phyloP scores from a whole-genome alignment of 352 stramenopile species.

The Globisporangium sylvaticum region DNA sequence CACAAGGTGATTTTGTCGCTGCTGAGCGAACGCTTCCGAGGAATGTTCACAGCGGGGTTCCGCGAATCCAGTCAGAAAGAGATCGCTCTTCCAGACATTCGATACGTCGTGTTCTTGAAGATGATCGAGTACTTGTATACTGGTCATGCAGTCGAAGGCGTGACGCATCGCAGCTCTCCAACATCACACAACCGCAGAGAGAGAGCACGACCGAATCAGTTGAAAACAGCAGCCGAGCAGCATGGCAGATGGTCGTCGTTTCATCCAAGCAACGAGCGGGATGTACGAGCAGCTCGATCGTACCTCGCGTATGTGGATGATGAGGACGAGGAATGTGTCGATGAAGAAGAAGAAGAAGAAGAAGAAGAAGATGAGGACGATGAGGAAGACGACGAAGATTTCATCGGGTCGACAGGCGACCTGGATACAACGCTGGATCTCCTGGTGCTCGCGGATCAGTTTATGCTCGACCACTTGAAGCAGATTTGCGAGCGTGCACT shows the following conservation, averaged over 20 bases:
- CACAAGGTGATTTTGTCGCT: slow-evolving; percentile 94
- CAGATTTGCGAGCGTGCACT: slow-evolving; percentile 91
- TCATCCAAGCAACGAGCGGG: slow-evolving; percentile 12
- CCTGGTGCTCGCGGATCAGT: slow-evolving; percentile 92
- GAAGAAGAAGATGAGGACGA: background rate
- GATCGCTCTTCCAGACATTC: slow-evolving; percentile 90
- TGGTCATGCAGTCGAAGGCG: slow-evolving; percentile 35
- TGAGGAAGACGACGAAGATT: slow-evolving; percentile 9
- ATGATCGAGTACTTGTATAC: slow-evolving; percentile 96
- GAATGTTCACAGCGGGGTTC: slow-evolving; percentile 94
- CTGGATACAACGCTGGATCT: slow-evolving; percentile 84
- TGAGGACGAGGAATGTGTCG: slow-evolving; percentile 5
- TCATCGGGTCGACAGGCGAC: slow-evolving; percentile 30
- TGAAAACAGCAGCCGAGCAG: background rate
- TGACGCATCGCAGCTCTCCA: background rate
- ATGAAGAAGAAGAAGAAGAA: background rate
- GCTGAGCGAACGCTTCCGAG: slow-evolving; percentile 91
- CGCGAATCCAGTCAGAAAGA: slow-evolving; percentile 73
- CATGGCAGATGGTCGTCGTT: slow-evolving; percentile 24
- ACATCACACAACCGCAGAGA: background rate
- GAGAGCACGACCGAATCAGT: background rate
- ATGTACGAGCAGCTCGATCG: slow-evolving; percentile 10
- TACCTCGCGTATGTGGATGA: slow-evolving; percentile 18
- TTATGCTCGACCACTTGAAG: slow-evolving; percentile 96
- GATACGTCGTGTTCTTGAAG: slow-evolving; percentile 87